These are phyloP conservation scores for Entomortierella chlamydospora DNA, from an alignment of 192 early-diverging fungal species.

Conservation along the genomic window DNA sequence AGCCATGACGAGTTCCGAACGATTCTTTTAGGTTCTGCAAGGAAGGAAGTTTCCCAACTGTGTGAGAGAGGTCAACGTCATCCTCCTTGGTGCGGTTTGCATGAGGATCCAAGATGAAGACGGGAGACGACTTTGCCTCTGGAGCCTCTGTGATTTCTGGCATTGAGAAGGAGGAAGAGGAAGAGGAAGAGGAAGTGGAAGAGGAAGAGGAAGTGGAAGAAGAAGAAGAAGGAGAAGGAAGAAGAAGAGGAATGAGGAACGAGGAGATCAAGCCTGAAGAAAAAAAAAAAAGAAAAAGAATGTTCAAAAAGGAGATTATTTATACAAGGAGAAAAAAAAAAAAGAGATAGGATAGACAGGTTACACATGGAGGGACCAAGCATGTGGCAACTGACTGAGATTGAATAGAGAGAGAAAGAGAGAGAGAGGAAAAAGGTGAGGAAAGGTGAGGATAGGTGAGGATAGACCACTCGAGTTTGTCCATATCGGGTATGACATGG, in stretches of 20 bases:
- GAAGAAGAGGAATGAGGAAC: background rate
- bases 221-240: background rate
- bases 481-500: no score
- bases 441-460: background rate
- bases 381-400: no score
- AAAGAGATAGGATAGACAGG: background rate
- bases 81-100: constrained; percentile 43
- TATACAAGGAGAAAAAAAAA: constrained; percentile 10
- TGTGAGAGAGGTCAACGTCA: constrained; percentile 52
- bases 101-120: constrained; percentile 47
- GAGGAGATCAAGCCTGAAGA: constrained; percentile 24
- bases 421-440: background rate
- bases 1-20: constrained; percentile 42
- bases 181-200: no score
- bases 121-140: constrained; percentile 17
- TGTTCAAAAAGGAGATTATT: no score
- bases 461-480: background rate
- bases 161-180: background rate
- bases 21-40: constrained; percentile 37
- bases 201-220: background rate
- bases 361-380: no score
- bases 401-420: background rate
- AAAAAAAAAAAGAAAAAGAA: constrained; percentile 9
- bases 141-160: constrained; percentile 38
- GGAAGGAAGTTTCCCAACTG: constrained; percentile 28